These are phyloP conservation scores for Fusarium sp. DNA, from an alignment of 2,329 filamentous ascomycete genomes.

Conservation along the genomic window DNA sequence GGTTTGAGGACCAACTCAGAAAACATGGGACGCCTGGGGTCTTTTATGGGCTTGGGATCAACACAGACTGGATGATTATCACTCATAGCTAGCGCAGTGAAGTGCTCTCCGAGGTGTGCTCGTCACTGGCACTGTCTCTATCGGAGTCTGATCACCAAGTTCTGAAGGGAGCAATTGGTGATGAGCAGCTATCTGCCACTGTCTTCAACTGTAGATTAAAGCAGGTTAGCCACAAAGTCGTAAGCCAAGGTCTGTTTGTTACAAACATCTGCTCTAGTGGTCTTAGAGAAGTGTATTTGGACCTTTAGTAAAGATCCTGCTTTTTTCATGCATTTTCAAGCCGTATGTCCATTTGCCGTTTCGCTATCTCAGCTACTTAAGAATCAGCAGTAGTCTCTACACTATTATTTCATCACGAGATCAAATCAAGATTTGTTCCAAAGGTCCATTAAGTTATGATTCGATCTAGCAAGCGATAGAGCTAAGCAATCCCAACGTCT, in stretches of 20 bases:
- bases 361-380: accelerated
- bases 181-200: neutral
- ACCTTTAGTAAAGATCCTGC: neutral
- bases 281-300: accelerated
- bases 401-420: neutral
- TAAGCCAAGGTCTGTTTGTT: neutral
- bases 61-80: neutral
- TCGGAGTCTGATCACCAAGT: neutral
- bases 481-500: neutral
- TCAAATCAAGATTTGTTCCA: accelerated
- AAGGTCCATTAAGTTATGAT: neutral
- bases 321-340: accelerated
- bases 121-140: neutral
- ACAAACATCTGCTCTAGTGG: accelerated
- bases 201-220: accelerated
- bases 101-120: accelerated
- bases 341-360: neutral
- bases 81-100: neutral
- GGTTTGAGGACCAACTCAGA: neutral
- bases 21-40: neutral
- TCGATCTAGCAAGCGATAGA: neutral
- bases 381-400: too few species aligned
- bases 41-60: neutral
- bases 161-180: neutral
- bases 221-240: neutral